Percentiles rank a stretch among this genome's conserved stretches.
These are phyloP conservation scores for Monilinia laxa DNA, from an alignment of 2,329 filamentous ascomycete genomes.

Conservation along the genomic window DNA sequence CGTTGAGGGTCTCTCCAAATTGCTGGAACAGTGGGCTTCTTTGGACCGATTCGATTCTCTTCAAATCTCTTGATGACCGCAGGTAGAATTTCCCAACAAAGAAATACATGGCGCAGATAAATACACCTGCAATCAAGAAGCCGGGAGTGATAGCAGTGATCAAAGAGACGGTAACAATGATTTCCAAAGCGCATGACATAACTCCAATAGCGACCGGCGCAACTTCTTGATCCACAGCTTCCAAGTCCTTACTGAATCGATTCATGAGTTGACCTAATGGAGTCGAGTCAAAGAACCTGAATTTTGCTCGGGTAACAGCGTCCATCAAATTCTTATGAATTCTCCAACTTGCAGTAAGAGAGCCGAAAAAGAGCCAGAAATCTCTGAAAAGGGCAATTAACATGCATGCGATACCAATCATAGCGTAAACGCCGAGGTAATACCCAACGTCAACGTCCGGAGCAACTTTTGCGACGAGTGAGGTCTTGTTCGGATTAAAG, in stretches of 20 bases:
- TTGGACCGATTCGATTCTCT: conserved; percentile 90
- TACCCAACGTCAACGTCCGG: conserved; percentile 75
- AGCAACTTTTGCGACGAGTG: conserved; percentile 35
- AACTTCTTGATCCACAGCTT: conserved; percentile 93
- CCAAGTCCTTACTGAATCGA: conserved; percentile 95
- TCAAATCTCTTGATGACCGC: conserved; percentile 88
- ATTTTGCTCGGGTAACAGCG: conserved; percentile 81
- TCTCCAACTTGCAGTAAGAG: conserved; percentile 79
- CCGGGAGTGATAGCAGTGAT: conserved; percentile 87
- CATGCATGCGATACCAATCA: conserved; percentile 76
- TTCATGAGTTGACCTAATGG: conserved; percentile 97
- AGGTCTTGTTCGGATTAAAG: conserved; percentile 39
- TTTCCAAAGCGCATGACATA: conserved; percentile 61
- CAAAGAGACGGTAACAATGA: conserved; percentile 81
- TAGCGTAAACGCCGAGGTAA: conserved; percentile 79
- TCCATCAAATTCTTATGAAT: conserved; percentile 79
- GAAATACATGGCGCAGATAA: conserved; percentile 82
- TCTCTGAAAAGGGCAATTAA: conserved; percentile 80
- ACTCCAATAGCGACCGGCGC: conserved; percentile 83
- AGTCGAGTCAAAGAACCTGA: conserved; percentile 97
- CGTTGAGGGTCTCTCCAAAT: conserved; percentile 91
- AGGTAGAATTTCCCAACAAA: conserved; percentile 86
- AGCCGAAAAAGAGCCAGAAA: conserved; percentile 87
- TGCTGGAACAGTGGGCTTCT: conserved; percentile 95
- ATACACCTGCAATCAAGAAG: conserved; percentile 81